Base-by-base conservation (phyloP, 495 filamentous ascomycete genomes). In the Parachaetomium inaequale region DNA sequence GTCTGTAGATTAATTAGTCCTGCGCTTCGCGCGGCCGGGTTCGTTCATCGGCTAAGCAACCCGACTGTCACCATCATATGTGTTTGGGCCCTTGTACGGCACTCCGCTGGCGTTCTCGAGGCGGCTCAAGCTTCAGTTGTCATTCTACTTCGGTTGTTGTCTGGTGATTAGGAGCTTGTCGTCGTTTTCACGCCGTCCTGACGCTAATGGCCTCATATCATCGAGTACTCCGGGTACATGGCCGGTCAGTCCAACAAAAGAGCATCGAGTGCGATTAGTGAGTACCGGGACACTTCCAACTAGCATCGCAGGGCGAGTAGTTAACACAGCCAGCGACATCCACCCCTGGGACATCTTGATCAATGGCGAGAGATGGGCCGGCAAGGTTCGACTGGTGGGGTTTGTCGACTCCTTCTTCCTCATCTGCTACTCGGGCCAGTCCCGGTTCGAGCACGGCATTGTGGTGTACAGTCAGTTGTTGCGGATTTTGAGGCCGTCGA, bases 381-480 rank as follows among this genome's bases (percentile, higher is more conserved):
- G 76, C 28, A 77, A 73, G 49, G 50, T 77, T 21, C 75, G 75
- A 19, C 66, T 77, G n/a, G 61, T 78, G 17, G 76, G 74, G 15
- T 77, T 76, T 51, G 73, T 78, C 47, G 76, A 77, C 50, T 65
- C 73, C 10, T 76, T 78, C 63, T 77, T 74, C 56, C 64, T 78
- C 31, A 76, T 78, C 45, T 74, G 73, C 55, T 78, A 78, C 61
- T 74, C 74, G 25, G 73, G 68, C 1, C 66, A 69, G 26, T 68
- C 72, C 28, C 69, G 75, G 7, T 77, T 78, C 55, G 71, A 77
- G 49, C 66, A 74, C 34, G 76, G 76, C 17, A 68, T 77, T 36
- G 58, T 78, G 42, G 68, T 78, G 11, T 75, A 77, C 62, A 78
- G 76, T 78, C 55, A 61, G 70, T 58, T n/a, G 3, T 23, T 7